These are phyloP conservation scores for Neopestalotiopsis rosae DNA, from an alignment of 2,329 filamentous ascomycete genomes.

Conservation along the genomic window DNA sequence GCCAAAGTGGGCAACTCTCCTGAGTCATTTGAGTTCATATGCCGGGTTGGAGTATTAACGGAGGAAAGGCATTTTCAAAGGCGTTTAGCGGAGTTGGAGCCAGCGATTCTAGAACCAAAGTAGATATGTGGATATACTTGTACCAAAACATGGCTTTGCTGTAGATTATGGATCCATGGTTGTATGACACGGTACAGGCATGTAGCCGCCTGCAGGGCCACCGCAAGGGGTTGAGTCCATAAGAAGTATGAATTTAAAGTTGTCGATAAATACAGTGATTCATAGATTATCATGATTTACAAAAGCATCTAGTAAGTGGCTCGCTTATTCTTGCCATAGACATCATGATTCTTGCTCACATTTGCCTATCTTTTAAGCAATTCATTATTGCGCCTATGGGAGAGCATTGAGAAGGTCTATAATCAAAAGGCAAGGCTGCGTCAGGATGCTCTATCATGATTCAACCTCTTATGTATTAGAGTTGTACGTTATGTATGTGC, in stretches of 20 bases:
- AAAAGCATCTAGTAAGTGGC: not conserved
- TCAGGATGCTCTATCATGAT: too few species aligned
- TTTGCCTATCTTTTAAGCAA: too few species aligned
- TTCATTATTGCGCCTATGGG: too few species aligned
- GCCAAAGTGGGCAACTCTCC: constrained; percentile 65
- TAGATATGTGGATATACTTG: constrained; percentile 15
- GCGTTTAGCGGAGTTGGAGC: constrained; percentile 11
- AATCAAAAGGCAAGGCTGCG: too few species aligned
- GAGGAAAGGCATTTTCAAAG: not conserved
- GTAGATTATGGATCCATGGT: constrained; percentile 6
- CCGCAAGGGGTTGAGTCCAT: not conserved
- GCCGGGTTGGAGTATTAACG: constrained; percentile 43
- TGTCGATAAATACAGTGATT: not conserved
- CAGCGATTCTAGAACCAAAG: constrained; percentile 13
- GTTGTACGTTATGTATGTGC: not conserved
- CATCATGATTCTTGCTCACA: too few species aligned
- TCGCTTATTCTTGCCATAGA: too few species aligned
- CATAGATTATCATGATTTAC: not conserved
- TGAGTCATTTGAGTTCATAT: constrained; percentile 72
- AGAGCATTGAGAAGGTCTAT: too few species aligned
- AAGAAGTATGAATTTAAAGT: not conserved
- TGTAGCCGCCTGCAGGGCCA: not conserved
- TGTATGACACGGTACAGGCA: constrained; percentile 2
- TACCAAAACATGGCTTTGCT: constrained; percentile 6
- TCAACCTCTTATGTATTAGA: too few species aligned